Base-by-base conservation (phyloP, 1,284 basidiomycete genomes). In the Meira nashicola region DNA sequence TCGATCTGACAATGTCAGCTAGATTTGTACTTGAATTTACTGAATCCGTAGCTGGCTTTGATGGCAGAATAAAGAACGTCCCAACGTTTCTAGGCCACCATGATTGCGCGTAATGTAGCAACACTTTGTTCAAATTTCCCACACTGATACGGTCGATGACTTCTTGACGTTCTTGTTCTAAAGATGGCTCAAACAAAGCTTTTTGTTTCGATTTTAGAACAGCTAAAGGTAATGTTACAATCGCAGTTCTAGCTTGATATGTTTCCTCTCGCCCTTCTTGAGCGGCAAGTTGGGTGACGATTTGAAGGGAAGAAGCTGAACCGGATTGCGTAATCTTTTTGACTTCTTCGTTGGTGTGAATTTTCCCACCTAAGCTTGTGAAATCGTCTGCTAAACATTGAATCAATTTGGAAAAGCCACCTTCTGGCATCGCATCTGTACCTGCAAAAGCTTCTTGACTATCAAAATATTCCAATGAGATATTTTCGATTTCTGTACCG, bases 381-480 rank as follows among this genome's bases (percentile, higher is more conserved):
- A 80, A 73, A 14, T 79, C 76, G 2, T 73, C 65, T 10, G 80
- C 64, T 10, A 83, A 67, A 37, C 77, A 74, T 63, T 80, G 70
- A 50, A 80, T 68, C 40, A 74, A 65, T 1, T 51, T 49, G 37
- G 62, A 58, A 71, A 83, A 83, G 0, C 83, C 83, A 5, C 81
- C 82, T 47, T 78, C 77, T 10, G 82, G 82, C 5, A 80, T 80
- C 11, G 57, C 78, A 65, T 83, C 82, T 2, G 82, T 82, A 0
- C 83, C 83, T 17, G 76, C 78, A 57, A 79, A 82, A 14, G 73
- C 77, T 6, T 77, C 67, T 67, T 78, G 77, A 48, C 70, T 79
- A 3, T 77, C 78, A 66, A 73, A 72, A 65, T 70, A 79, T 37
- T 60, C 65, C 15, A 79, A 65, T 9, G 73, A 69, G 5, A 78